Percentiles rank a stretch among this genome's conserved stretches.
Evolutionary conservation across 139 green algal species (phyloP).

Genomic region (Chlamydomonas incerta): DNA sequence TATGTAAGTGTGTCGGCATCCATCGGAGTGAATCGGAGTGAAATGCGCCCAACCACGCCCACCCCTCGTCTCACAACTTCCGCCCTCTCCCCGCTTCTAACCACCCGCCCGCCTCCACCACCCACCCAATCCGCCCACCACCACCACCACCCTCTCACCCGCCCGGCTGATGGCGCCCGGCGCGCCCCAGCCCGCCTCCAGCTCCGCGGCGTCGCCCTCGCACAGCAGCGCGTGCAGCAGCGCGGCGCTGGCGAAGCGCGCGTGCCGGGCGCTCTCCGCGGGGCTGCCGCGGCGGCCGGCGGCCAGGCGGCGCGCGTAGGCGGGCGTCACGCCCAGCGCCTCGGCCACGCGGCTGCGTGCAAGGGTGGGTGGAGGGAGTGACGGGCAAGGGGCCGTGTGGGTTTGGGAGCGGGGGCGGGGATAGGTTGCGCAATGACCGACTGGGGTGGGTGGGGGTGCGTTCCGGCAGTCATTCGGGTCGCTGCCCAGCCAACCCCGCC

Average conservation of each 20-base stretch:
- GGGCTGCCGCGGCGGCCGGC: constrained; percentile 1
- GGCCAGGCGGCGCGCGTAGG: constrained; percentile 28
- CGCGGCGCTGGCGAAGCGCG: constrained; percentile 62
- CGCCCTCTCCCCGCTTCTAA: too few relatives aligned
- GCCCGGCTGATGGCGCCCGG: constrained; percentile 41
- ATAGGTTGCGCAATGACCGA: background rate
- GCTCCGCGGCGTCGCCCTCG: constrained; percentile 51
- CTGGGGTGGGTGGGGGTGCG: too few relatives aligned
- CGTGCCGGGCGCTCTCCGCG: constrained; percentile 43
- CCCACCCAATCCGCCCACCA: too few relatives aligned
- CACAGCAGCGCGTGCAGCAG: constrained; percentile 53
- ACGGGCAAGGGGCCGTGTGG: too few relatives aligned
- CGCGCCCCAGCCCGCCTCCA: constrained; percentile 55
- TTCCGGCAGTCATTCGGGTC: too few relatives aligned
- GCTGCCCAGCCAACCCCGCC: too few relatives aligned
- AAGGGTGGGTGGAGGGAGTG: too few relatives aligned
- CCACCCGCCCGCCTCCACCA: too few relatives aligned
- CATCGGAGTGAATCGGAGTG: too few relatives aligned
- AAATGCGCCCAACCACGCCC: too few relatives aligned
- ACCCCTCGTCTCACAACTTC: too few relatives aligned
- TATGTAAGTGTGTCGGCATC: too few relatives aligned
- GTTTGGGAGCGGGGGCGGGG: background rate
- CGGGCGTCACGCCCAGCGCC: constrained; percentile 10
- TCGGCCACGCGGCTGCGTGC: constrained; percentile 31
- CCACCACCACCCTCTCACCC: background rate